Base-by-base conservation (phyloP, 345 rosid species). In the Combretum micranthum region DNA sequence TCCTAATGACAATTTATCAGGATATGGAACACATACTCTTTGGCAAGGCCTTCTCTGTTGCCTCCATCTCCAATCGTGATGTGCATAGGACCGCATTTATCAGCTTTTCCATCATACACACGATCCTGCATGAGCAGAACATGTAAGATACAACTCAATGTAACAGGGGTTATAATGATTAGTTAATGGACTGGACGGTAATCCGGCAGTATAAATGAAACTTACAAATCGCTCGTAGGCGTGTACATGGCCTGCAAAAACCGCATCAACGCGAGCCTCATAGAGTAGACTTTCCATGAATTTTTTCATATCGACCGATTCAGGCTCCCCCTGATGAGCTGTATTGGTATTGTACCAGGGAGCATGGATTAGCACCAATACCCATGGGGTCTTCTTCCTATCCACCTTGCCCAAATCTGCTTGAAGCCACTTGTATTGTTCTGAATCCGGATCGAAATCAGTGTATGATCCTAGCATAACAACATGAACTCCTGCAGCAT, bases 161-260 rank as follows among this genome's bases (percentile, higher is more conserved):
- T n/a, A n/a, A n/a, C n/a, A n/a, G n/a, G n/a, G n/a, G n/a, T n/a
- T n/a, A n/a, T n/a, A n/a, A n/a, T n/a, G n/a, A n/a, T n/a, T n/a
- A n/a, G n/a, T n/a, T n/a, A n/a, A n/a, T n/a, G n/a, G n/a, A n/a
- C n/a, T n/a, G n/a, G n/a, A n/a, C n/a, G n/a, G n/a, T n/a, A n/a
- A n/a, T n/a, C n/a, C n/a, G n/a, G n/a, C n/a, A n/a, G n/a, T n/a
- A n/a, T n/a, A n/a, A n/a, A n/a, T n/a, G n/a, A n/a, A n/a, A 56
- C 98, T 82, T 80, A 88, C 94, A 58, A 87, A 91, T 53, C 96
- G 87, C 62, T 87, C 96, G 25, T 88, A 88, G 4, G 95, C 98
- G 55, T 87, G 96, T 10, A 91, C 92, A 62, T 91, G 98, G 2
- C 96, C 98, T 0, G 96, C 85, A 22, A 91, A 80, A 49, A 82